These are phyloP conservation scores for Herpetomonas tarakana DNA, from an alignment of 208 protist genomes.

Conservation along the genomic window DNA sequence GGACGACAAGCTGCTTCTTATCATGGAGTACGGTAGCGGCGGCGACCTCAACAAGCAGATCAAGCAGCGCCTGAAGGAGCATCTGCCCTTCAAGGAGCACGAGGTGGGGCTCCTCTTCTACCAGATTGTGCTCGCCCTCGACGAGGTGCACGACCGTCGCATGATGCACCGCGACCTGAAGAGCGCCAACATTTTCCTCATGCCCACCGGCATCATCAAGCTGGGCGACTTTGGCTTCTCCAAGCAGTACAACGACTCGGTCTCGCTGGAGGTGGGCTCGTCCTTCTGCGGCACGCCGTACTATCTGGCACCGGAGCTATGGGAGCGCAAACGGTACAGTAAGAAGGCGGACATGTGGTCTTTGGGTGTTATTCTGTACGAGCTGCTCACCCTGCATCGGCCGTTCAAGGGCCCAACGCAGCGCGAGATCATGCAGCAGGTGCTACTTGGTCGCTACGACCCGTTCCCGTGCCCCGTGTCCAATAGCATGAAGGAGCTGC, in stretches of 20 bases:
- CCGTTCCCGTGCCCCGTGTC: constrained; percentile 70
- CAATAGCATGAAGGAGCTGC: constrained; percentile 60
- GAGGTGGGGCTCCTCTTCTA: constrained; percentile 52
- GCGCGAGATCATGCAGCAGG: constrained; percentile 52
- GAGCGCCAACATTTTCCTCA: constrained; percentile 72
- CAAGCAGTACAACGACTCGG: constrained; percentile 53
- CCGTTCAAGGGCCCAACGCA: constrained; percentile 53
- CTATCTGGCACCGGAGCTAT: constrained; percentile 87
- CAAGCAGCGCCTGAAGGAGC: constrained; percentile 51
- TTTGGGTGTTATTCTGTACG: constrained; percentile 69
- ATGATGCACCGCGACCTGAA: constrained; percentile 83
- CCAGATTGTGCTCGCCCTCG: constrained; percentile 55
- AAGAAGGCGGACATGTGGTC: constrained; percentile 89
- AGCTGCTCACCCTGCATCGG: constrained; percentile 57
- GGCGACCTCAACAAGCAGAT: constrained; percentile 89
- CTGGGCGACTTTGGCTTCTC: constrained; percentile 74
- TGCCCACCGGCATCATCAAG: constrained; percentile 60
- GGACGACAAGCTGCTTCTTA: constrained; percentile 77
- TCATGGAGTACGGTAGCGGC: constrained; percentile 89
- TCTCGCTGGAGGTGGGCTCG: constrained; percentile 44
- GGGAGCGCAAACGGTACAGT: constrained; percentile 77
- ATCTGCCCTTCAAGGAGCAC: constrained; percentile 36
- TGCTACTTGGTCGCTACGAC: constrained; percentile 48
- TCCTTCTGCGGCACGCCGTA: constrained; percentile 77
- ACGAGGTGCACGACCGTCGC: constrained; percentile 54